Evolutionary conservation across 768 basidiomycete species (phyloP).

Genomic region (Suillus placidus): DNA sequence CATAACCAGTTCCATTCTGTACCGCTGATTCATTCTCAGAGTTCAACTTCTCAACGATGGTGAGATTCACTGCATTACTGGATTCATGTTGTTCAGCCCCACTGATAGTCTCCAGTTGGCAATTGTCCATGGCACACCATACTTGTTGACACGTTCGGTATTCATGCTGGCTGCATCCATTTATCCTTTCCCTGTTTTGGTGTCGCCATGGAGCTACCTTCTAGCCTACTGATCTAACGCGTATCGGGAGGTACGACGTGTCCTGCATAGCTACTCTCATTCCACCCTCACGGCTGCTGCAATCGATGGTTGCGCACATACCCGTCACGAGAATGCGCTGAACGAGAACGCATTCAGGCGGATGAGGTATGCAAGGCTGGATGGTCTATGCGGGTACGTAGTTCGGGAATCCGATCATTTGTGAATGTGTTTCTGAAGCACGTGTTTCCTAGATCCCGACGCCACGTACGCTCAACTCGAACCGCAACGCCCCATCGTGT

Average conservation of each 20-base stretch:
- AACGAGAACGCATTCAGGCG: conserved; percentile 75
- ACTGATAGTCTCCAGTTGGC: background rate
- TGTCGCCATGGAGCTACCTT: background rate
- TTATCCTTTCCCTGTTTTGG: background rate
- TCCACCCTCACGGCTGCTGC: conserved; percentile 70
- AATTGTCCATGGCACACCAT: background rate
- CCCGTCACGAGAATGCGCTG: conserved; percentile 66
- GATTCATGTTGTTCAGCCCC: background rate
- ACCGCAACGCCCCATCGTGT: too few species aligned
- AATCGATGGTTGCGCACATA: conserved; percentile 73
- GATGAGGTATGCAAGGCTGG: conserved; percentile 76
- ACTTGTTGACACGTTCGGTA: background rate
- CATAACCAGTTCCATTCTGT: background rate
- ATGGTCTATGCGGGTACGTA: conserved; percentile 60
- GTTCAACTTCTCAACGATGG: background rate
- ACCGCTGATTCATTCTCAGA: background rate
- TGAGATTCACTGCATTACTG: background rate
- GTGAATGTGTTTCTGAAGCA: background rate
- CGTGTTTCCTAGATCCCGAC: conserved; percentile 59
- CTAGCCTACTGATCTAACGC: conserved; percentile 8
- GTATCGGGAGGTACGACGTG: conserved; percentile 71
- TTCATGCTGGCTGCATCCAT: background rate
- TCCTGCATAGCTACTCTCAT: conserved; percentile 65
- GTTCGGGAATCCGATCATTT: background rate
- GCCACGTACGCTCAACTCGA: conserved; percentile 46